These are phyloP conservation scores for Botrytis fabae DNA, from an alignment of 2,329 filamentous ascomycete genomes.

Conservation along the genomic window DNA sequence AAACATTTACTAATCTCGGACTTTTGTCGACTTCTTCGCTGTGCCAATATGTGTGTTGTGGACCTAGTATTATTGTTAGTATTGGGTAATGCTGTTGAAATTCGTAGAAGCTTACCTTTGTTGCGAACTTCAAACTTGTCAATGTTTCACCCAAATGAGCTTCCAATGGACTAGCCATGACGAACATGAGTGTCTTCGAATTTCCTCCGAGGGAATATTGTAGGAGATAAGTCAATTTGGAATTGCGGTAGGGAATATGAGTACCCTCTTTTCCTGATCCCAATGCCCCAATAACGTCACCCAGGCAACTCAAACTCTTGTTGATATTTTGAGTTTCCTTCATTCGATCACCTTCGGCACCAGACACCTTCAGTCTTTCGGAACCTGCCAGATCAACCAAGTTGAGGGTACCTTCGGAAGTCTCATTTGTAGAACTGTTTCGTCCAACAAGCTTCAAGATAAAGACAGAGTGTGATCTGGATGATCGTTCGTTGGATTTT, in stretches of 20 bases:
- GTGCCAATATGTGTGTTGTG: conserved; percentile 92
- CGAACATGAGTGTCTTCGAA: conserved; percentile 98
- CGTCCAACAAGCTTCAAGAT: conserved; percentile 76
- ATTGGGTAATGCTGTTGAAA: conserved; percentile 26
- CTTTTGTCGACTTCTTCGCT: conserved; percentile 72
- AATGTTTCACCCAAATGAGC: conserved; percentile 89
- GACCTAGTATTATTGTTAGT: conserved; percentile 50
- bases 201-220: conserved; percentile 95
- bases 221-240: conserved; percentile 91
- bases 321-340: conserved; percentile 98
- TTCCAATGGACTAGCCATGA: conserved; percentile 93
- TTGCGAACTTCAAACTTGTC: conserved; percentile 93
- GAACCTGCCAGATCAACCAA: conserved; percentile 93
- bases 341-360: conserved; percentile 81
- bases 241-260: conserved; percentile 93
- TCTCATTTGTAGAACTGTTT: conserved; percentile 74
- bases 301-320: conserved; percentile 85
- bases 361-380: conserved; percentile 83
- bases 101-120: conserved; percentile 63
- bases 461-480: conserved; percentile 93
- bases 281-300: conserved; percentile 93
- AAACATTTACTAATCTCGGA: conserved; percentile 42
- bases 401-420: conserved; percentile 90
- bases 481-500: conserved; percentile 95
- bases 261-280: conserved; percentile 73